phyloP scores from a whole-genome alignment of 148 eudicot genomes.

The Euryodendron excelsum region DNA sequence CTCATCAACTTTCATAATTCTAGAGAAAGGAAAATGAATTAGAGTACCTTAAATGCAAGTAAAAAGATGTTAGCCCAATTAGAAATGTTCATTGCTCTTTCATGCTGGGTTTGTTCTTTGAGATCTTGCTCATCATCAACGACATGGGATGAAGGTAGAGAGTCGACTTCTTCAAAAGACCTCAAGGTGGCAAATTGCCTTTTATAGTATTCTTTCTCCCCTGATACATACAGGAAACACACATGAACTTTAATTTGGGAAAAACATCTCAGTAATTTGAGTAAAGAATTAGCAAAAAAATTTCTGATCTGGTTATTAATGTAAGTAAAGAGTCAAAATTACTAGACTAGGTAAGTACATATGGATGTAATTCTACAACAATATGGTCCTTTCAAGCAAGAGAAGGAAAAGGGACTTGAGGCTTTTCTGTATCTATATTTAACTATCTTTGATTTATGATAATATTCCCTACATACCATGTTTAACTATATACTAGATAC shows the following conservation, averaged over 20 bases:
- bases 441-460: no score
- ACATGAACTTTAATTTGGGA: not conserved
- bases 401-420: no score
- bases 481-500: no score
- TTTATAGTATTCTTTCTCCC: constrained; percentile 72
- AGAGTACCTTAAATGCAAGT: constrained; percentile 60
- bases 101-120: constrained; percentile 53
- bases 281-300: not conserved
- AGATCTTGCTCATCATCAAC: constrained; percentile 41
- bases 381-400: no score
- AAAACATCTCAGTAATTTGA: no score
- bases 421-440: no score
- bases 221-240: constrained; percentile 22
- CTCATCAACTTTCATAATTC: no score
- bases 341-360: no score
- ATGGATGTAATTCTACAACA: no score
- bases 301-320: no score
- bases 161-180: constrained; percentile 71
- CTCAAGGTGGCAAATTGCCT: constrained; percentile 61
- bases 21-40: not conserved
- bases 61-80: constrained; percentile 55
- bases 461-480: no score
- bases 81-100: constrained; percentile 72
- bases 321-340: no score
- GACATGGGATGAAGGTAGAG: constrained; percentile 30